Base-by-base conservation (phyloP, 371 early-diverging fungal genomes). In the Haplosporangium sp. region DNA sequence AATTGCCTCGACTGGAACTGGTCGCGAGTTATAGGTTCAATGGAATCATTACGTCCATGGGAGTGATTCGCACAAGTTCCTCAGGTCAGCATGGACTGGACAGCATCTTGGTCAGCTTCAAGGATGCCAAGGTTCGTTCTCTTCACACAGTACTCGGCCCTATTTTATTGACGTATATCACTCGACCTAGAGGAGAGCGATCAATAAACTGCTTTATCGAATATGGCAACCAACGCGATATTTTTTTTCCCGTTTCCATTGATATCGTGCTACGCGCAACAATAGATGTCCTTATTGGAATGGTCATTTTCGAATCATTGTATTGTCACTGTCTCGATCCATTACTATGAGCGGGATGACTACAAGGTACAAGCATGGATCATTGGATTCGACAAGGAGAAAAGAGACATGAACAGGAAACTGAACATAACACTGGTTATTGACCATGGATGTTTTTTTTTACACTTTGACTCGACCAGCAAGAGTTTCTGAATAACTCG, bases 341-440 rank as follows among this genome's bases (percentile, higher is more conserved):
- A 99, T 79, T 96, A 93, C 80, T 99, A 96, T 74, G 99, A 99
- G 81, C 86, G 95, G 38, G 99, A 97, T 54, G 93, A 93, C 66
- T 92, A 92, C 66, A 93, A 93, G 90, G 93, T 88, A 87, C 9
- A 38, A 14, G 37, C n/a, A 23, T 36, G 18, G 20, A 6, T 2
- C 14, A 47, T 2, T 3, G 38, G 51, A 40, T 4, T 16, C n/a
- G 14, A 14, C 36, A 29, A 3, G 12, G 10, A 14, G 5, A 21
- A 43, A 7, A n/a, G n/a, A 54, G 40, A 36, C n/a, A 12, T 11
- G 12, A 10, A 0, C n/a, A 53, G 54, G 54, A 53, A 8, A 13
- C 11, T 16, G 45, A 29, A 29, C 29, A 50, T 50, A 4, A 41
- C 14, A 3, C 42, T 29, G 43, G 18, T 42, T 21, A 46, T 40